phyloP scores from a whole-genome alignment of 2,329 filamentous ascomycete genomes.

The Botrytis aclada region DNA sequence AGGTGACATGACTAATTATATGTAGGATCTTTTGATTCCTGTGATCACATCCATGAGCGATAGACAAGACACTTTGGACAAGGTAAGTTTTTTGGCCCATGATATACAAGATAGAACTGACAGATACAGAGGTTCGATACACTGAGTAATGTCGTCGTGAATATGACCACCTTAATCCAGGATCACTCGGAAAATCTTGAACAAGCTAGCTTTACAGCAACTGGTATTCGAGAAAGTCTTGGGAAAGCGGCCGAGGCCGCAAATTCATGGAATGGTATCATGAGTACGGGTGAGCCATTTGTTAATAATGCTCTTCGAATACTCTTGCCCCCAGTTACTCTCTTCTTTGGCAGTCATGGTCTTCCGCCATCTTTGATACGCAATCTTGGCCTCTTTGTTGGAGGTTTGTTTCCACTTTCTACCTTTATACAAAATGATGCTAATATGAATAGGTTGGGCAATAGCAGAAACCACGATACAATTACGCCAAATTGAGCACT shows the following conservation, averaged over 20 bases:
- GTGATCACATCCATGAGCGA: conserved; percentile 27
- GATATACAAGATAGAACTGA: neutral
- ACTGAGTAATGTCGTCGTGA: conserved; percentile 26
- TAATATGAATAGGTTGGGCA: conserved; percentile 14
- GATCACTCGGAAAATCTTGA: conserved; percentile 30
- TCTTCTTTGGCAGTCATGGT: conserved; percentile 32
- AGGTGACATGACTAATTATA: conserved; percentile 16
- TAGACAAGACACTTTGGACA: conserved; percentile 29
- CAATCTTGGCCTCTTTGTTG: conserved; percentile 27
- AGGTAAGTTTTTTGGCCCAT: conserved; percentile 22
- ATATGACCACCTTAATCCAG: conserved; percentile 31
- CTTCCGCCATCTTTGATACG: conserved; percentile 28
- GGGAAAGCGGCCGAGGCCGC: conserved; percentile 28
- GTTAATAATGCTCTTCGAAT: conserved; percentile 28
- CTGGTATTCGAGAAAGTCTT: conserved; percentile 29
- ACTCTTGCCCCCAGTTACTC: conserved; percentile 20
- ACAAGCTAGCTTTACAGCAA: conserved; percentile 27
- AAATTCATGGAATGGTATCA: conserved; percentile 23
- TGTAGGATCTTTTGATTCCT: conserved; percentile 25
- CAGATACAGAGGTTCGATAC: conserved; percentile 27
- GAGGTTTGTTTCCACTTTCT: conserved; percentile 21
- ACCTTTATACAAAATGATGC: neutral
- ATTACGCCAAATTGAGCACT: conserved; percentile 2
- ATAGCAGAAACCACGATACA: conserved; percentile 17
- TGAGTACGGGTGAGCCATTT: conserved; percentile 21